phyloP scores from a whole-genome alignment of 768 basidiomycete genomes.

The Amanita subjunquillea region DNA sequence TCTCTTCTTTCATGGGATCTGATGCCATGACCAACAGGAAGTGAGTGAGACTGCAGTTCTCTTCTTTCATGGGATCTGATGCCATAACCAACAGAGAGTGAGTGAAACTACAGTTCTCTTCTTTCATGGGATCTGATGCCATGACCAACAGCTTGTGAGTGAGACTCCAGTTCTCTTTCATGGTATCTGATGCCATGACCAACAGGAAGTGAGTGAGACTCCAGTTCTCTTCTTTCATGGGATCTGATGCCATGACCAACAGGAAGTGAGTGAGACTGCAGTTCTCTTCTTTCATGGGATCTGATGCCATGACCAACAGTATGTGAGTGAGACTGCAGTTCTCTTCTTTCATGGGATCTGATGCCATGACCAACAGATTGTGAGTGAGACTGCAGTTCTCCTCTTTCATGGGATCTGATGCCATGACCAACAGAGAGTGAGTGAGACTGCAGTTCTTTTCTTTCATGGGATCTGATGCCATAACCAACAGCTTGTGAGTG shows the following conservation, averaged over 20 bases:
- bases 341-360: background rate
- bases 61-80: background rate
- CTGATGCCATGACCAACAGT: background rate
- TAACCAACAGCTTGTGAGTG: background rate
- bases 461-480: background rate
- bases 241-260: background rate
- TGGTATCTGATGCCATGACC: too few species aligned
- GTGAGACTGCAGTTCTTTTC: background rate
- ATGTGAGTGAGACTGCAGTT: background rate
- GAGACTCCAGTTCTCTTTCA: background rate
- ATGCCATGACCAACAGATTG: background rate
- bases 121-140: too few species aligned
- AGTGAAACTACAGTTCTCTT: too few species aligned
- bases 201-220: background rate
- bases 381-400: background rate
- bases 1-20: too few species aligned
- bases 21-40: too few species aligned
- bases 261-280: too few species aligned
- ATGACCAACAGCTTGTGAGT: background rate
- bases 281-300: too few species aligned
- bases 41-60: too few species aligned
- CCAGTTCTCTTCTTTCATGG: background rate
- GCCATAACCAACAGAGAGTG: background rate
- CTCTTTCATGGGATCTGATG: background rate
- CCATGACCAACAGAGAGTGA: background rate